A percentile compares a stretch with the other conserved stretches of the same genome.
phyloP scores from a whole-genome alignment of 306 rosid genomes.

The Comarum palustre region DNA sequence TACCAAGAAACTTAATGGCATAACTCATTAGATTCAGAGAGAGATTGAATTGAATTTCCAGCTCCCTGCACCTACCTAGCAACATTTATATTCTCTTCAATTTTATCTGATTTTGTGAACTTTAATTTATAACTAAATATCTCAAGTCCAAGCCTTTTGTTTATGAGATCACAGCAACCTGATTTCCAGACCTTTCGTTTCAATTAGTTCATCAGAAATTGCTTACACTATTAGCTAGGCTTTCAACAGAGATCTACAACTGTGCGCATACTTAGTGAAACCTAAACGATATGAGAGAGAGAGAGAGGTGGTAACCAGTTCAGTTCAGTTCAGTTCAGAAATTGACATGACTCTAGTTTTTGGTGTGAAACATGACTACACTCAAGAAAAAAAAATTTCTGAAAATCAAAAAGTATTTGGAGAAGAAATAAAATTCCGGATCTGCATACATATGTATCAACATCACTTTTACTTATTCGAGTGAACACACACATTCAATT shows the following conservation, averaged over 20 bases:
- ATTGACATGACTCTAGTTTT: neutral
- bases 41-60: neutral
- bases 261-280: neutral
- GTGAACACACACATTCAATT: neutral
- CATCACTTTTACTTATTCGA: neutral
- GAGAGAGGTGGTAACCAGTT: neutral
- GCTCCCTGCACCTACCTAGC: neutral
- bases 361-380: no score
- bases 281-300: neutral
- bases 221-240: neutral
- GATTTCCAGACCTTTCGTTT: neutral
- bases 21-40: neutral
- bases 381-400: neutral
- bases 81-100: neutral
- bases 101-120: neutral
- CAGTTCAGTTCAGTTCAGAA: neutral
- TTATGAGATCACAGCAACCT: neutral
- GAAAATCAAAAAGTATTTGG: neutral
- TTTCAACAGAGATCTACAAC: neutral
- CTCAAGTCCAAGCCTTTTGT: neutral
- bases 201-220: neutral
- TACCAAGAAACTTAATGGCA: slow-evolving; percentile 3
- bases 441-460: neutral
- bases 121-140: neutral
- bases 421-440: neutral